phyloP scores from a whole-genome alignment of 306 rosid genomes.

The Vigna reflexopilosa region DNA sequence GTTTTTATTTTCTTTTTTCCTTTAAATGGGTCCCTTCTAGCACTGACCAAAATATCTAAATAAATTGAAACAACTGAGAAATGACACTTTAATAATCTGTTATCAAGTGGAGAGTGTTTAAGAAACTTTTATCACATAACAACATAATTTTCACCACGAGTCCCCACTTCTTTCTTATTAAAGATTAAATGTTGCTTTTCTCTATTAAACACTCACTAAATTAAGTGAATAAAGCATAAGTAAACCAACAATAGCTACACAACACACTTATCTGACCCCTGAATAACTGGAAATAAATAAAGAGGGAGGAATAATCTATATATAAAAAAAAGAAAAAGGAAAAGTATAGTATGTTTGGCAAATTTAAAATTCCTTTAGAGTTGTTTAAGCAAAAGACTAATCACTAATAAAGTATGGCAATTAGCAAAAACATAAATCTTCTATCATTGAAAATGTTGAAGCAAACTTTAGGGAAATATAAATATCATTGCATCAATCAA shows the following conservation, averaged over 20 bases:
- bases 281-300: background rate
- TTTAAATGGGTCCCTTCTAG: constrained; percentile 38
- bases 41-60: constrained; percentile 8
- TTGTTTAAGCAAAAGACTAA: background rate
- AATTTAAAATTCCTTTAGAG: background rate
- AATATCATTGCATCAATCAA: constrained; percentile 25
- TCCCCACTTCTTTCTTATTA: background rate
- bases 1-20: constrained; percentile 3
- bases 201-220: background rate
- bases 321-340: background rate
- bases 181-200: background rate
- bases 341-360: background rate
- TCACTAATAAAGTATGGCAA: background rate
- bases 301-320: background rate
- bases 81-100: background rate
- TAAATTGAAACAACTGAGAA: background rate
- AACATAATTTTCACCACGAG: background rate
- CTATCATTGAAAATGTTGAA: background rate
- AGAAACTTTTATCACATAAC: background rate
- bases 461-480: background rate
- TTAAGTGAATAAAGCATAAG: constrained; percentile 11
- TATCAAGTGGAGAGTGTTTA: background rate
- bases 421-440: background rate
- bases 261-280: background rate
- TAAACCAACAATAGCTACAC: constrained; percentile 7